Evolutionary conservation across 495 filamentous ascomycete genomes (phyloP).

Genomic region (Diplogelasinospora grovesii): DNA sequence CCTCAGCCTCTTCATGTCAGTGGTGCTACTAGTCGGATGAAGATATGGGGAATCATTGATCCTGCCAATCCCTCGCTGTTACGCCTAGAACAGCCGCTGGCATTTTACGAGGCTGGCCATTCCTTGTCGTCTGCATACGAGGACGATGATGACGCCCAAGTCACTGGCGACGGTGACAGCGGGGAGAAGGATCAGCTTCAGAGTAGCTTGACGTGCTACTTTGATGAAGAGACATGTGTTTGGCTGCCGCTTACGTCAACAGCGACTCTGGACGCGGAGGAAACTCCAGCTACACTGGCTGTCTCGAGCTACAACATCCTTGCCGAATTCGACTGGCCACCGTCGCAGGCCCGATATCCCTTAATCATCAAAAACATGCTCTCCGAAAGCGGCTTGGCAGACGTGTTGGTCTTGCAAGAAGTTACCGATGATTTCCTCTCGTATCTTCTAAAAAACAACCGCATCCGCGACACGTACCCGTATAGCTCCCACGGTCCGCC

Average conservation of each 20-base stretch:
- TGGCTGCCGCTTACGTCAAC: conserved; percentile 16
- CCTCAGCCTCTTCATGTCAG: conserved; percentile 13
- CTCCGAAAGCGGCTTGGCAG: conserved; percentile 24
- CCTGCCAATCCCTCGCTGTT: conserved; percentile 28
- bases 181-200: conserved; percentile 11
- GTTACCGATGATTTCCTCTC: conserved; percentile 52
- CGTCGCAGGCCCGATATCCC: conserved; percentile 41
- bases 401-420: conserved; percentile 51
- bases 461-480: conserved; percentile 41
- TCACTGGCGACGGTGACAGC: background rate
- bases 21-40: conserved; percentile 26
- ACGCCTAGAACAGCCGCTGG: conserved; percentile 8
- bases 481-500: conserved; percentile 47
- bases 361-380: conserved; percentile 41
- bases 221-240: conserved; percentile 17
- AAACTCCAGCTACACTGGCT: conserved; percentile 14
- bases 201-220: conserved; percentile 14
- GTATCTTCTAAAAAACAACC: conserved; percentile 36
- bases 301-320: conserved; percentile 53
- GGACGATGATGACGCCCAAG: background rate
- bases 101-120: conserved; percentile 11
- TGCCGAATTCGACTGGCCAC: conserved; percentile 44
- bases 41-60: conserved; percentile 42
- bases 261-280: conserved; percentile 1
- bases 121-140: background rate